Base-by-base conservation (phyloP, 495 filamentous ascomycete species). In the Melanomma pulvis-pyrius region DNA sequence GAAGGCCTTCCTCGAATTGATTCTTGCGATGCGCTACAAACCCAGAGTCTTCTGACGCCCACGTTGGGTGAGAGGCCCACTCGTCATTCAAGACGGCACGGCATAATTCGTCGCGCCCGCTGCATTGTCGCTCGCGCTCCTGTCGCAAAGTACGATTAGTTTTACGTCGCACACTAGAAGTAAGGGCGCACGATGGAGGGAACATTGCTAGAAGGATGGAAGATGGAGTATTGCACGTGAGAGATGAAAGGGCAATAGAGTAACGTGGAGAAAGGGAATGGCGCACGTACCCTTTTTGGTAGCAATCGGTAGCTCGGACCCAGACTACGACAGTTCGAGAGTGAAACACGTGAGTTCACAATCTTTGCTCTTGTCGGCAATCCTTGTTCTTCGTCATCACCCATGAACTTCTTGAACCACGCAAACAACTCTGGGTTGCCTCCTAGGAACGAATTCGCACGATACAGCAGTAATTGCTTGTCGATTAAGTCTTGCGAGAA, bases 21-120 rank as follows among this genome's bases (percentile, higher is more conserved):
- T 98, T 99, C 84, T 99, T 99, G 46, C 93, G 84, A 79, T 99
- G 96, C 1, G 94, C 96, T 61, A 99, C 92, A 70, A 99, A 99
- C 1, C 96, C 96, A 30, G 92, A 96, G 73, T 99, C 96, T 77
- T 99, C 96, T 0, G 93, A 97, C 0, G 93, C 96, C 96, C 96
- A 99, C 2, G 96, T 99, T 1, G 96, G 96, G 78, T 98, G 94
- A 50, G 93, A 97, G 1, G 93, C 94, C 96, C 96, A 99, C 65
- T 96, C 90, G 71, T 99, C 94, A 62, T 99, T 99, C 48, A 99
- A 82, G 0, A 98, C 94, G 48, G 85, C 82, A 59, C 88, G 84
- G 75, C 96, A 99, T 67, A 98, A 87, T 75, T 94, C 90, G 74
- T 99, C 96, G 39, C 96, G 89, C 19, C 96, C 96, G 71, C 89